Conservation (phyloP, 768 basidiomycete genomes). For the Gloeopeniophorella convolvens region DNA sequence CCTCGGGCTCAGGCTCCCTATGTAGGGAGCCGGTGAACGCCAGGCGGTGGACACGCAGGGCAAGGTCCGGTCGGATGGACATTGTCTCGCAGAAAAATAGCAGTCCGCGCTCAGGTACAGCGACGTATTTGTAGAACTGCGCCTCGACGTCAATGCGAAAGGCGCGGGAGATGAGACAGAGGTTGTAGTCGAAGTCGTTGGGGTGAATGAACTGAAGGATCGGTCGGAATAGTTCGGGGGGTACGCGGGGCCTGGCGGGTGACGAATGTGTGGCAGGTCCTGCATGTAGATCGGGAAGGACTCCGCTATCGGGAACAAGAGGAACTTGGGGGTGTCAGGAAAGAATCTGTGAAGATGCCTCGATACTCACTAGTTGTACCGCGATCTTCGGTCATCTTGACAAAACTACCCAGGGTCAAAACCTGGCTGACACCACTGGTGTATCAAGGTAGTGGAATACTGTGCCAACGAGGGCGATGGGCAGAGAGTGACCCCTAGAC, state of each 20-base stretch:
- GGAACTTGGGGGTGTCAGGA: too few species aligned
- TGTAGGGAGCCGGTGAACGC: conserved; percentile 12
- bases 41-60: conserved; percentile 12
- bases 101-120: conserved; percentile 5
- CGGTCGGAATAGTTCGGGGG: conserved; percentile 8
- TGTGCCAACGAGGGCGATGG: too few species aligned
- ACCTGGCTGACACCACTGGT: too few species aligned
- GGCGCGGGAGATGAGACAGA: conserved; percentile 6
- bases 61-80: conserved; percentile 15
- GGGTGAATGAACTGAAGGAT: conserved; percentile 8
- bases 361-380: too few species aligned
- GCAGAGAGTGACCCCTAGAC: too few species aligned
- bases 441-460: too few species aligned
- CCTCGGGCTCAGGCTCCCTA: conserved; percentile 2
- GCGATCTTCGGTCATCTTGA: too few species aligned
- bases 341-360: too few species aligned
- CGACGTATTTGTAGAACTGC: conserved; percentile 12
- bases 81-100: conserved; percentile 15
- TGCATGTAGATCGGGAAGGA: too few species aligned
- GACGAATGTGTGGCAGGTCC: too few species aligned
- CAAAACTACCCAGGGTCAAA: too few species aligned
- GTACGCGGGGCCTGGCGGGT: not conserved
- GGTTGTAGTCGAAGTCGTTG: conserved; percentile 1
- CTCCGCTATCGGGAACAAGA: too few species aligned
- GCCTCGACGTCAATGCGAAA: conserved; percentile 9